Evolutionary conservation across 2,329 filamentous ascomycete species (phyloP).

Genomic region (Fusarium bulbicola): DNA sequence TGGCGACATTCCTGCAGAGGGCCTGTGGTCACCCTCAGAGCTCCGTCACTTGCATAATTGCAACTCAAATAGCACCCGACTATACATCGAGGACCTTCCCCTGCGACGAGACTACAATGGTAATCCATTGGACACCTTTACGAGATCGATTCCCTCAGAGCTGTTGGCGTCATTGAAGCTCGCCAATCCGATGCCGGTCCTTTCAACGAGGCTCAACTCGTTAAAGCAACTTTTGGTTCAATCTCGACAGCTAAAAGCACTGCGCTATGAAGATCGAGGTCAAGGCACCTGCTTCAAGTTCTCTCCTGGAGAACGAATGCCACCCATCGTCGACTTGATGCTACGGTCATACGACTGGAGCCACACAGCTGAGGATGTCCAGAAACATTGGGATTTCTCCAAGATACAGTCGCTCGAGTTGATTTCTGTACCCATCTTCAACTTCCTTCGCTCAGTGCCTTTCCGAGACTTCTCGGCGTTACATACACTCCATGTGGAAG

Average conservation of each 20-base stretch:
- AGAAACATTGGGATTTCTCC: conserved; percentile 58
- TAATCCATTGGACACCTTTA: conserved; percentile 48
- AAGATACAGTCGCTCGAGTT: conserved; percentile 53
- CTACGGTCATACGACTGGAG: conserved; percentile 61
- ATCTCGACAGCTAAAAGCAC: conserved; percentile 47
- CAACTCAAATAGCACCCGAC: conserved; percentile 41
- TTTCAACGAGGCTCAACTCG: conserved; percentile 52
- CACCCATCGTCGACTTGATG: conserved; percentile 52
- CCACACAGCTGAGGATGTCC: conserved; percentile 51
- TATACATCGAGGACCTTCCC: conserved; percentile 55
- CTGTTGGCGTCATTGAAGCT: conserved; percentile 54
- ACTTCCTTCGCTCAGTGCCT: conserved; percentile 55
- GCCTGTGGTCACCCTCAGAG: conserved; percentile 51
- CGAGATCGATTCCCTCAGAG: conserved; percentile 51
- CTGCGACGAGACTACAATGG: conserved; percentile 49
- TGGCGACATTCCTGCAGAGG: conserved; percentile 35
- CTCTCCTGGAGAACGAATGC: conserved; percentile 51
- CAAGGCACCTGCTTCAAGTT: conserved; percentile 58
- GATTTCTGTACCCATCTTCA: conserved; percentile 54
- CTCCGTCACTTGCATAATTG: conserved; percentile 48
- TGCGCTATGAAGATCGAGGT: conserved; percentile 56
- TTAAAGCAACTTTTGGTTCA: conserved; percentile 55
- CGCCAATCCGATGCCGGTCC: conserved; percentile 50
- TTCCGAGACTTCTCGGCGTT: conserved; percentile 50
- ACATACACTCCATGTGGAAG: conserved; percentile 53